These are phyloP conservation scores for Trifolium pratense DNA, from an alignment of 306 rosid species.

Conservation along the genomic window DNA sequence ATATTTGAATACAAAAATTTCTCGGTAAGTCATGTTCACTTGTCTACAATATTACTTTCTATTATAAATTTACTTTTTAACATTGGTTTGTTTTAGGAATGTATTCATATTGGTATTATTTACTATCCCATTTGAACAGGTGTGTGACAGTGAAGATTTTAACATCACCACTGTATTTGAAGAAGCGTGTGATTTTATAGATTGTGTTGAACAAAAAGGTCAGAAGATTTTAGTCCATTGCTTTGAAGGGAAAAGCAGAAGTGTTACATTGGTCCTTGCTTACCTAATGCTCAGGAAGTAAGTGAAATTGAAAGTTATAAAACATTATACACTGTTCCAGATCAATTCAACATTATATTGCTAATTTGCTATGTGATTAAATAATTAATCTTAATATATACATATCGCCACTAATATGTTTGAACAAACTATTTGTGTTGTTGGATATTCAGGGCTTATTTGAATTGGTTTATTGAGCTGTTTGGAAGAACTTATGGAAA, in stretches of 20 bases:
- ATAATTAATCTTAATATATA: slow-evolving; percentile 9
- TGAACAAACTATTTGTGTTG: slow-evolving; percentile 2
- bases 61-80: slow-evolving; percentile 1
- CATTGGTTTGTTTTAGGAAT: slow-evolving; percentile 19
- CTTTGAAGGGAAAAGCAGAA: slow-evolving; percentile 97
- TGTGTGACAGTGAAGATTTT: slow-evolving; percentile 70
- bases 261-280: slow-evolving; percentile 88
- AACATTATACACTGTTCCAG: not conserved
- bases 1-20: slow-evolving; percentile 74
- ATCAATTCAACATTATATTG: slow-evolving; percentile 8
- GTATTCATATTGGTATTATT: slow-evolving; percentile 36
- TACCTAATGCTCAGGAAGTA: slow-evolving; percentile 94
- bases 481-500: not conserved
- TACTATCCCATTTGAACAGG: slow-evolving; percentile 51
- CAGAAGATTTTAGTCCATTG: slow-evolving; percentile 91
- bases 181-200: slow-evolving; percentile 77
- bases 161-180: slow-evolving; percentile 80
- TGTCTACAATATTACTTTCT: slow-evolving; percentile 10
- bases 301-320: slow-evolving; percentile 45
- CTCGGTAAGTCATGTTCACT: slow-evolving; percentile 61
- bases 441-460: not conserved
- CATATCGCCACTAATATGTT: not conserved
- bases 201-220: slow-evolving; percentile 68
- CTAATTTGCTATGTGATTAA: slow-evolving; percentile 16
- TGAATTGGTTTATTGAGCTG: not conserved